Percentiles rank a stretch among this genome's conserved stretches.
Conservation (phyloP, 768 basidiomycete species). For the Terana coerulea region DNA sequence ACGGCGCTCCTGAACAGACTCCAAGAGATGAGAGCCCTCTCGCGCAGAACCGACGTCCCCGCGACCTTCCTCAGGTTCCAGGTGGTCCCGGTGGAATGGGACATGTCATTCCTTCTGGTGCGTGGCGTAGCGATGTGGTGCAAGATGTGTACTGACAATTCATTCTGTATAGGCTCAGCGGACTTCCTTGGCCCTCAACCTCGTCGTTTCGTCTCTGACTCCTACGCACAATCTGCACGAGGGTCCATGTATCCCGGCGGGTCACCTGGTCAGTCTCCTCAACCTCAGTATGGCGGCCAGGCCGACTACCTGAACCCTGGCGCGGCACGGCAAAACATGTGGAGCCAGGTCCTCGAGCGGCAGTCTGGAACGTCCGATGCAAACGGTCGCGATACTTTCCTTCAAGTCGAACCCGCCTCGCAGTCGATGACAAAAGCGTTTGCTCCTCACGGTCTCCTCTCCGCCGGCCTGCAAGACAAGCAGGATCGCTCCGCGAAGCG, state of each 20-base stretch:
- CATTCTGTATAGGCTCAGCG: constrained; percentile 32
- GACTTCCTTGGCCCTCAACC: constrained; percentile 36
- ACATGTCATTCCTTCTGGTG: too few species aligned
- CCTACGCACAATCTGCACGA: constrained; percentile 43
- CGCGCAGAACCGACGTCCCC: constrained; percentile 52
- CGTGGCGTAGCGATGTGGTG: too few species aligned
- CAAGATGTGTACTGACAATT: too few species aligned
- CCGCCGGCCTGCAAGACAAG: constrained; percentile 93
- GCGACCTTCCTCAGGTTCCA: constrained; percentile 66
- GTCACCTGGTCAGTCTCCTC: constrained; percentile 22
- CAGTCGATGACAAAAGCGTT: constrained; percentile 90
- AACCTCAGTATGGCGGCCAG: constrained; percentile 31
- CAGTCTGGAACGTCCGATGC: constrained; percentile 37
- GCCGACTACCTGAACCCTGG: constrained; percentile 55
- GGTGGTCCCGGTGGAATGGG: constrained; percentile 33
- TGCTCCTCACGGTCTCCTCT: constrained; percentile 89
- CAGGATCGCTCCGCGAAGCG: constrained; percentile 94
- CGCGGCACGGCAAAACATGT: constrained; percentile 65
- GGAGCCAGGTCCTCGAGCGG: constrained; percentile 87
- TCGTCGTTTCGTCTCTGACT: constrained; percentile 53
- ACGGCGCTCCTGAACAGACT: constrained; percentile 7
- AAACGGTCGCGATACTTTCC: constrained; percentile 50
- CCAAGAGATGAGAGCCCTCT: constrained; percentile 11
- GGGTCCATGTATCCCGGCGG: constrained; percentile 44
- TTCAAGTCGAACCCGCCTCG: constrained; percentile 69